Evolutionary conservation across 805 yeast species (phyloP), one percentile per base, ranked within the genome.

Genomic region (Lipomyces sp.): DNA sequence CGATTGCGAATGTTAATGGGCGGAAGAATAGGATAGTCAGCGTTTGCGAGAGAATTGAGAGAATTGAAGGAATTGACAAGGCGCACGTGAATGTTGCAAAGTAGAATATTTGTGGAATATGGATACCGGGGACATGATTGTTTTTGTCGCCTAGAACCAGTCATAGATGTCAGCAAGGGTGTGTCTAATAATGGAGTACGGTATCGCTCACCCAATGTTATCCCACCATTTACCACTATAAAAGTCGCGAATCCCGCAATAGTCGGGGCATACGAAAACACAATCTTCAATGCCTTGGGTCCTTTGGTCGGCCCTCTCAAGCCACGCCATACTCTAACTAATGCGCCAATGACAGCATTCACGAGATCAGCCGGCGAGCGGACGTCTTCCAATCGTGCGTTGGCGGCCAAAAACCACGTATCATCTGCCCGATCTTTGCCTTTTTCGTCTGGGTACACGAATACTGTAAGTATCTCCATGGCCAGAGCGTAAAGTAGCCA

Each of bases 91-190:
- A 91, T 3, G 86, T 75, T 33, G 84, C 77, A 74, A 94, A 91
- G 76, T 95, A 95, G 70, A 92, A 88, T 1, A 93, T 67, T 76
- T 95, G 99, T 6, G 89, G 92, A 3, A 89, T 45, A 76, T 95
- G 97, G 1, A 90, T 67, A 1, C 87, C 85, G 1, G 87, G 82
- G 45, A 81, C 80, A 76, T 95, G 99, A 76, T 94, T 93, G 39
- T 86, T 87, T 76, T 92, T 90, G 75, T 95, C 99, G 1, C 99
- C 99, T 65, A 37, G 3, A 24, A 10, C 35, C 32, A 30, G 30
- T 37, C 24, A 24, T 24, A 24, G 24, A 24, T 24, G 1, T 24
- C 48, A 42, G 48, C 24, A 42, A 37, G 11, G 39, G 15, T 10
- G 39, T 42, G n/a, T 13, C 5, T 5, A 1, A 2, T 2, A 15